Evolutionary conservation across 2,329 filamentous ascomycete genomes (phyloP).

Genomic region (Fusarium lyarnte): DNA sequence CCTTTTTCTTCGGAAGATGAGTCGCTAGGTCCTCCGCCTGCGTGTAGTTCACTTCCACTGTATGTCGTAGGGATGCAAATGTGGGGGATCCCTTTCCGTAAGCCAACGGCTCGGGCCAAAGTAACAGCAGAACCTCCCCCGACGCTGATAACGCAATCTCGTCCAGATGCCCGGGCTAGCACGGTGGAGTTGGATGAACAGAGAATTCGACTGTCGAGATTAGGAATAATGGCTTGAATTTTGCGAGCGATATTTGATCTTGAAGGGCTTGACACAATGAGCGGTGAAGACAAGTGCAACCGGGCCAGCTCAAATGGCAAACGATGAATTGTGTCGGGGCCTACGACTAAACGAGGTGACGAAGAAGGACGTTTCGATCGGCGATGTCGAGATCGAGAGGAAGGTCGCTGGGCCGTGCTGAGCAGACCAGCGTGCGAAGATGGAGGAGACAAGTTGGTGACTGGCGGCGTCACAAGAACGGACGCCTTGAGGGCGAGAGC

Average conservation of each 20-base stretch:
- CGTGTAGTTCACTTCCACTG: slow-evolving; percentile 65
- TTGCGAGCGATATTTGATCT: slow-evolving; percentile 47
- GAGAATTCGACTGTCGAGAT: slow-evolving; percentile 47
- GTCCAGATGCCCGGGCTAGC: slow-evolving; percentile 43
- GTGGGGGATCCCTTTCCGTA: slow-evolving; percentile 63
- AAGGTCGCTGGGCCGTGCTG: not conserved
- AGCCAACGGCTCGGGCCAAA: slow-evolving; percentile 64
- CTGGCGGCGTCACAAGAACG: slow-evolving; percentile 27
- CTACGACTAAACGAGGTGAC: slow-evolving; percentile 49
- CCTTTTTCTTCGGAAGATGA: not conserved
- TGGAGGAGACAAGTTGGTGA: slow-evolving; percentile 29
- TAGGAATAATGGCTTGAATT: slow-evolving; percentile 48
- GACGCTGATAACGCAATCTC: slow-evolving; percentile 68
- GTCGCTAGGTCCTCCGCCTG: not conserved
- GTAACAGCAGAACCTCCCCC: slow-evolving; percentile 71
- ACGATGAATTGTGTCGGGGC: slow-evolving; percentile 45
- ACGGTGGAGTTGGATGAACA: slow-evolving; percentile 45
- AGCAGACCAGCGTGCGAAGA: slow-evolving; percentile 6
- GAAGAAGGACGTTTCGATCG: slow-evolving; percentile 4
- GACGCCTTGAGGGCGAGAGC: slow-evolving; percentile 29
- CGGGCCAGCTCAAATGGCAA: slow-evolving; percentile 49
- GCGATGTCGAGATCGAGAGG: not conserved
- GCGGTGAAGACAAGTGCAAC: slow-evolving; percentile 46
- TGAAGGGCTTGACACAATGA: slow-evolving; percentile 53
- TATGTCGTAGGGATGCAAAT: slow-evolving; percentile 70